A percentile compares a stretch with the other conserved stretches of the same genome.
Evolutionary conservation across 345 rosid genomes (phyloP).

Genomic region (Cardamine occulta): DNA sequence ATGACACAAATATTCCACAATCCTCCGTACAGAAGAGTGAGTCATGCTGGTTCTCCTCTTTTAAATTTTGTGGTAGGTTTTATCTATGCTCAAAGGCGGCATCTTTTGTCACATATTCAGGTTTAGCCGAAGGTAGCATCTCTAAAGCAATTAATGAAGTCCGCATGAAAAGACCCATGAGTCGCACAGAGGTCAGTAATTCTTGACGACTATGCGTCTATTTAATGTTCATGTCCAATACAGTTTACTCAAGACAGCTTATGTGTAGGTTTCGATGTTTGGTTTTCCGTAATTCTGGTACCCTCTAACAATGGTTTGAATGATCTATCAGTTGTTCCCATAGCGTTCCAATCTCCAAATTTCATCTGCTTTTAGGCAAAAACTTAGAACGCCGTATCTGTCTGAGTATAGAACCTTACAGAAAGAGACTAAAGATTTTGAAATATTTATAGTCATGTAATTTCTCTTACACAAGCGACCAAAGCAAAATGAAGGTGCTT

Average conservation of each 20-base stretch:
- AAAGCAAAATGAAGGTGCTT: not conserved
- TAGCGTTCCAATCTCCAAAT: not conserved
- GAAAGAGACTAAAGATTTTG: slow-evolving; percentile 9
- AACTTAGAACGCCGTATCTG: slow-evolving; percentile 5
- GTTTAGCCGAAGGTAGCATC: slow-evolving; percentile 54
- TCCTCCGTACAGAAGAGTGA: slow-evolving; percentile 53
- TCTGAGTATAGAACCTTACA: slow-evolving; percentile 15
- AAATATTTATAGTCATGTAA: slow-evolving; percentile 2
- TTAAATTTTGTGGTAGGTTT: slow-evolving; percentile 8
- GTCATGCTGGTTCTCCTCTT: slow-evolving; percentile 16
- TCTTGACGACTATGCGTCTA: slow-evolving; percentile 12
- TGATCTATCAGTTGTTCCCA: not conserved
- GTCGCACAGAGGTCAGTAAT: slow-evolving; percentile 79
- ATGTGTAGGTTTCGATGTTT: slow-evolving; percentile 15
- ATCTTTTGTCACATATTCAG: slow-evolving; percentile 44
- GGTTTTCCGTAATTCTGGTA: not conserved
- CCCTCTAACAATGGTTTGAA: not conserved
- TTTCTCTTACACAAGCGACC: not conserved
- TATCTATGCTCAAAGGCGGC: slow-evolving; percentile 14
- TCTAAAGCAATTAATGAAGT: slow-evolving; percentile 66
- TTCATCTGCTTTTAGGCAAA: not conserved
- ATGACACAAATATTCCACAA: slow-evolving; percentile 53
- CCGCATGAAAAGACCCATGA: slow-evolving; percentile 79
- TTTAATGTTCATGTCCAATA: slow-evolving; percentile 9
- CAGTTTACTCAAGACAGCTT: slow-evolving; percentile 5